Conservation (phyloP, 768 basidiomycete species). For the Tephrocybe sp. region DNA sequence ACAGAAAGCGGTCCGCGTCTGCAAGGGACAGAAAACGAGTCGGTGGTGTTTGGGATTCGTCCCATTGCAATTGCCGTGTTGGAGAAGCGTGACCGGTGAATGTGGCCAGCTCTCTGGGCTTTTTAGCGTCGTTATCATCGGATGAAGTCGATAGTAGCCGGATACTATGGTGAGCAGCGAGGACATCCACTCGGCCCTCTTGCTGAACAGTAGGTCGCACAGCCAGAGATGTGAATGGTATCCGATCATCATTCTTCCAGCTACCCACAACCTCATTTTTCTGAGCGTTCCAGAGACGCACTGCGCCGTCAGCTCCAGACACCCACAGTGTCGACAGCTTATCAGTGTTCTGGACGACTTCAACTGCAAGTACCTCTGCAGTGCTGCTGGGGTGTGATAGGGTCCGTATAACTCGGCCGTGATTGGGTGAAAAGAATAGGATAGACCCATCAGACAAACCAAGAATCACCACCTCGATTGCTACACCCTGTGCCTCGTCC, state of each 20-base stretch:
- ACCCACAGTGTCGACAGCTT: slow-evolving; percentile 47
- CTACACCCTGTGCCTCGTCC: slow-evolving; percentile 24
- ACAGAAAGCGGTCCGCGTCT: slow-evolving; percentile 60
- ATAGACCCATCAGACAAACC: slow-evolving; percentile 65
- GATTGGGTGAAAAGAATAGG: slow-evolving; percentile 60
- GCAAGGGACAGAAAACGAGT: slow-evolving; percentile 60
- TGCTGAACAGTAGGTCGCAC: slow-evolving; percentile 38
- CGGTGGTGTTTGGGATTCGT: slow-evolving; percentile 35
- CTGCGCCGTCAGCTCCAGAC: slow-evolving; percentile 54
- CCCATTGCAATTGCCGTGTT: slow-evolving; percentile 54
- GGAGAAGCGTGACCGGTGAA: slow-evolving; percentile 70
- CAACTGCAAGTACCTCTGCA: slow-evolving; percentile 51
- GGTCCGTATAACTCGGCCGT: slow-evolving; percentile 54
- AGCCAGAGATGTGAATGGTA: slow-evolving; percentile 55
- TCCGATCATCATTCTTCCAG: slow-evolving; percentile 59
- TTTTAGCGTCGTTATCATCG: slow-evolving; percentile 30
- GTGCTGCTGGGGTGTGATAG: slow-evolving; percentile 56
- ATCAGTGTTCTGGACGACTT: slow-evolving; percentile 29
- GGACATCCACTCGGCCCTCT: slow-evolving; percentile 43
- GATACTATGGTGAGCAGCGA: slow-evolving; percentile 63
- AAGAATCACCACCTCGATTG: slow-evolving; percentile 48
- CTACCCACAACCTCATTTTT: slow-evolving; percentile 46
- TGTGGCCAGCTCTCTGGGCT: slow-evolving; percentile 44
- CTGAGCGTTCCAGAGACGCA: slow-evolving; percentile 59
- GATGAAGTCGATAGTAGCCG: slow-evolving; percentile 44